A percentile compares a stretch with the other conserved stretches of the same genome.
Conservation (phyloP, 2,329 filamentous ascomycete genomes). For the Seiridium unicorne region DNA sequence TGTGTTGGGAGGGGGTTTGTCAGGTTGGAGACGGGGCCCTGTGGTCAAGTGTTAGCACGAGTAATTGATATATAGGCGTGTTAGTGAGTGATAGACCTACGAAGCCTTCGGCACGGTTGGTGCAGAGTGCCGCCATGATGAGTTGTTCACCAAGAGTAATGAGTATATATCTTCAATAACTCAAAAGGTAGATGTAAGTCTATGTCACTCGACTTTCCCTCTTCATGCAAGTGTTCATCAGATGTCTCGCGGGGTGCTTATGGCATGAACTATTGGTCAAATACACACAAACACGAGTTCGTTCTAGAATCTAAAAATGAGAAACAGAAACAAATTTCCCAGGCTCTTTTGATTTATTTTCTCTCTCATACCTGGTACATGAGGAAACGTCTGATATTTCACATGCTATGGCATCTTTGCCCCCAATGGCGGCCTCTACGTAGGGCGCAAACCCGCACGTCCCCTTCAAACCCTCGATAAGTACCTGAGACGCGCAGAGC, state of each 20-base stretch:
- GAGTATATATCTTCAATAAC: background rate
- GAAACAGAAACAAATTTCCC: background rate
- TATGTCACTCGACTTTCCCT: background rate
- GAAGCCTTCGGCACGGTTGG: constrained; percentile 11
- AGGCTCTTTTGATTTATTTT: background rate
- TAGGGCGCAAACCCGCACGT: background rate
- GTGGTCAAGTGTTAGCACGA: background rate
- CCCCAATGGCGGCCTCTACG: background rate
- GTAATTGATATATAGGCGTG: too few species aligned
- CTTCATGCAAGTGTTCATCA: background rate
- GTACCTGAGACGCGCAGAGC: background rate
- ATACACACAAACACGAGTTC: background rate
- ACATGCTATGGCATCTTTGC: background rate
- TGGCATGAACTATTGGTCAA: background rate
- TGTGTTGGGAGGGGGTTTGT: constrained; percentile 19
- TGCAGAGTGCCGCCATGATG: constrained; percentile 8
- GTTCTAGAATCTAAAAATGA: background rate
- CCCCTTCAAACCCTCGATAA: background rate
- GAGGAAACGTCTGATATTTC: constrained; percentile 5
- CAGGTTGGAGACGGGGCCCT: constrained; percentile 10
- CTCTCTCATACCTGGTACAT: background rate
- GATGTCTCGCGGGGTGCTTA: background rate
- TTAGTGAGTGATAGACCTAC: background rate
- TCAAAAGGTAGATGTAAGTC: too few species aligned
- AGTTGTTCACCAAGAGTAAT: background rate